Conservation (phyloP, 2,329 filamentous ascomycete genomes). For the Sclerotinia glacialis region DNA sequence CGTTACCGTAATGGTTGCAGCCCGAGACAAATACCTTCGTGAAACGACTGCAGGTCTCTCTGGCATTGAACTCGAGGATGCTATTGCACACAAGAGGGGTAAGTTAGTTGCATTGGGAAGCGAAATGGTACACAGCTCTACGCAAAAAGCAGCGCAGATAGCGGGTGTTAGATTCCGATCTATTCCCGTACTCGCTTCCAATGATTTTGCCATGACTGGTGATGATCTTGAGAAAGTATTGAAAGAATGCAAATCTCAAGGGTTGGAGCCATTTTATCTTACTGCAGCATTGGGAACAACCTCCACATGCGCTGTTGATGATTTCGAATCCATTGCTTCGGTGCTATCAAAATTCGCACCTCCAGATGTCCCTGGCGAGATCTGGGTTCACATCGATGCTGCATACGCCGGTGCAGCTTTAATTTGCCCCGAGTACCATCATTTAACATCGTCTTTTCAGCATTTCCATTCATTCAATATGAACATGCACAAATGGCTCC, state of each 20-base stretch:
- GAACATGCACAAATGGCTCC: slow-evolving; percentile 97
- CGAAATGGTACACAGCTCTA: slow-evolving; percentile 76
- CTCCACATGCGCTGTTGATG: slow-evolving; percentile 82
- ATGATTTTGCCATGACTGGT: slow-evolving; percentile 70
- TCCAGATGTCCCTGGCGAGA: slow-evolving; percentile 45
- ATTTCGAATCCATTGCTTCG: slow-evolving; percentile 52
- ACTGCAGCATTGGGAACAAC: slow-evolving; percentile 84
- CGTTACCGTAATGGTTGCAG: slow-evolving; percentile 82
- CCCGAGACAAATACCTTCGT: slow-evolving; percentile 73
- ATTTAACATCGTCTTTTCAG: slow-evolving; percentile 59
- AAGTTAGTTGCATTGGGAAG: slow-evolving; percentile 78
- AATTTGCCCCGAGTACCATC: slow-evolving; percentile 75
- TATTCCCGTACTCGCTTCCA: slow-evolving; percentile 59
- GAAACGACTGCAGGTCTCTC: slow-evolving; percentile 53
- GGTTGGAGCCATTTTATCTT: slow-evolving; percentile 81
- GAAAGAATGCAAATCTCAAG: slow-evolving; percentile 61
- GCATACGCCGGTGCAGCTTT: slow-evolving; percentile 88
- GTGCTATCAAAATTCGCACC: slow-evolving; percentile 42
- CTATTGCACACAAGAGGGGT: slow-evolving; percentile 62
- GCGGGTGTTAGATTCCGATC: slow-evolving; percentile 77
- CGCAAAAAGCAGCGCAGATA: slow-evolving; percentile 83
- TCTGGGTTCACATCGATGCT: slow-evolving; percentile 94
- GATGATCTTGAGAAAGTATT: slow-evolving; percentile 59
- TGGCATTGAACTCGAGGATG: slow-evolving; percentile 64
- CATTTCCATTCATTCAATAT: slow-evolving; percentile 86